A percentile compares a stretch with the other conserved stretches of the same genome.
Evolutionary conservation across 2,329 filamentous ascomycete genomes (phyloP).

Genomic region (Periconia digitata): DNA sequence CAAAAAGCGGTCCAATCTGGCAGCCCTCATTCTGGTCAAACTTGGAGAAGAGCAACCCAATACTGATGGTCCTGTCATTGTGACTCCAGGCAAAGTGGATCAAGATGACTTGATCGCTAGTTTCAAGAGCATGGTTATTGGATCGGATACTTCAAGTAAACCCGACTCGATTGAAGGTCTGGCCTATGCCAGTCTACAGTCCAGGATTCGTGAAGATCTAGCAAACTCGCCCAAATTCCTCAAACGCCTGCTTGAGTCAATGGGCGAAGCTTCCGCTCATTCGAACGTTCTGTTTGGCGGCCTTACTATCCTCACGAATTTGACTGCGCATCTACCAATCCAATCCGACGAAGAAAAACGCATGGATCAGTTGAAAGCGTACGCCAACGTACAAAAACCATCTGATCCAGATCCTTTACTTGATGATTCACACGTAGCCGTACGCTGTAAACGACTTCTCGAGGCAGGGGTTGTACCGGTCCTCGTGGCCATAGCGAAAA

Average conservation of each 20-base stretch:
- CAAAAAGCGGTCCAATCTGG: constrained; percentile 54
- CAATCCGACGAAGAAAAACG: constrained; percentile 90
- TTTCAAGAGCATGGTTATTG: constrained; percentile 66
- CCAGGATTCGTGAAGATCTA: constrained; percentile 81
- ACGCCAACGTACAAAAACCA: constrained; percentile 78
- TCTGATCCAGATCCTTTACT: constrained; percentile 67
- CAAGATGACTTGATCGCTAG: constrained; percentile 55
- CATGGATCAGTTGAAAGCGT: constrained; percentile 88
- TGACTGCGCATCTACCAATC: constrained; percentile 76
- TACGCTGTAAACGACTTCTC: constrained; percentile 76
- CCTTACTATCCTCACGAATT: constrained; percentile 80
- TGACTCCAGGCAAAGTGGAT: constrained; percentile 34
- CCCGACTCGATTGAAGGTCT: constrained; percentile 84
- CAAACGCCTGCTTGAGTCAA: constrained; percentile 65
- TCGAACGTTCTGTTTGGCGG: constrained; percentile 77
- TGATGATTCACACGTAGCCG: constrained; percentile 72
- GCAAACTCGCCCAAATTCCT: constrained; percentile 69
- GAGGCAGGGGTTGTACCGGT: constrained; percentile 76
- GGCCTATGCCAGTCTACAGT: constrained; percentile 85
- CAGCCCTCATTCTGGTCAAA: constrained; percentile 59
- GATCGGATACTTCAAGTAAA: constrained; percentile 58
- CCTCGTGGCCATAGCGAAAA: constrained; percentile 74
- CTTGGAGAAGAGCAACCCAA: constrained; percentile 46
- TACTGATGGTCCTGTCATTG: constrained; percentile 32
- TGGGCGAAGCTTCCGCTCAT: constrained; percentile 46